phyloP scores from a whole-genome alignment of 805 yeast species.

The Alloascoidea africana region DNA sequence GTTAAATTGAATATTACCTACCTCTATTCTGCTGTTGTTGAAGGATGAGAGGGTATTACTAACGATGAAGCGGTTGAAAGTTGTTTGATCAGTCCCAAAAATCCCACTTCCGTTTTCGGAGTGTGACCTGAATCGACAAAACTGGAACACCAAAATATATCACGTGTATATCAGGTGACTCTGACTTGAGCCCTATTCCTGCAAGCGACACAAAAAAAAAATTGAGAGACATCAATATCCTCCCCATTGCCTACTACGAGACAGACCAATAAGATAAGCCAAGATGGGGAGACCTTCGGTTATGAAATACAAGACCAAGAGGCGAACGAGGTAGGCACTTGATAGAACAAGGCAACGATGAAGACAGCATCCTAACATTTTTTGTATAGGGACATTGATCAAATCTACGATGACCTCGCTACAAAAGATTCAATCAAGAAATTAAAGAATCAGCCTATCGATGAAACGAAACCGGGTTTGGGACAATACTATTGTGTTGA shows the following conservation, averaged over 20 bases:
- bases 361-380: conserved; percentile 1
- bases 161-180: not conserved
- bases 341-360: conserved; percentile 1
- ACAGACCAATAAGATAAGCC: conserved; percentile 5
- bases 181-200: not conserved
- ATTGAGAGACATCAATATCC: not conserved
- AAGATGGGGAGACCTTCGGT: conserved; percentile 81
- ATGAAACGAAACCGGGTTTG: conserved; percentile 83
- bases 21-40: too few species aligned
- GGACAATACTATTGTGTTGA: conserved; percentile 92
- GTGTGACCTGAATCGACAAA: too few species aligned
- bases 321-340: conserved; percentile 10
- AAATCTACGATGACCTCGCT: conserved; percentile 62
- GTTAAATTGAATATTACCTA: too few species aligned
- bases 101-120: too few species aligned
- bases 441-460: conserved; percentile 69
- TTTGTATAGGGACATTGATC: conserved; percentile 59
- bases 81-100: too few species aligned
- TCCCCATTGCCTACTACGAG: not conserved
- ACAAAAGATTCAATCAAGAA: conserved; percentile 44
- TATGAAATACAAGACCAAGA: conserved; percentile 68
- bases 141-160: too few species aligned
- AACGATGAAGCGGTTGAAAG: too few species aligned
- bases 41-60: too few species aligned
- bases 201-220: not conserved